These are phyloP conservation scores for Colletotrichum cereale DNA, from an alignment of 2,329 filamentous ascomycete species.

Conservation along the genomic window DNA sequence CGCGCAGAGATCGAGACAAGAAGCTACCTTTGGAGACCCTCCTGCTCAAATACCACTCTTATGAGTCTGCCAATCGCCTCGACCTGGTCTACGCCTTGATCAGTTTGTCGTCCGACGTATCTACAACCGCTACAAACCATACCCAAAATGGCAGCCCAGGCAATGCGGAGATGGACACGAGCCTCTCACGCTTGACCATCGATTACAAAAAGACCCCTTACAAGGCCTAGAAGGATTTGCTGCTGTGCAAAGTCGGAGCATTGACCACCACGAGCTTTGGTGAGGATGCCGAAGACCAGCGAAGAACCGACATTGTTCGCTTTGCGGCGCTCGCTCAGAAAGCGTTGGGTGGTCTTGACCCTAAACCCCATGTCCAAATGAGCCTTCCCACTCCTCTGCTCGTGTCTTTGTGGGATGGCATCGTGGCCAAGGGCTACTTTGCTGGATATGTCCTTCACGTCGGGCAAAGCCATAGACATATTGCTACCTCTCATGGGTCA, in stretches of 20 bases:
- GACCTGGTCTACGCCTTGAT: neutral
- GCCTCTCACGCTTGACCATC: neutral
- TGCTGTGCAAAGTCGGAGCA: neutral
- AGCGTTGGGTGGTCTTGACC: neutral
- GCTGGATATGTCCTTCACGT: neutral
- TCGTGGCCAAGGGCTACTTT: neutral
- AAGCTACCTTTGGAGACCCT: neutral
- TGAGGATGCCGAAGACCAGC: neutral
- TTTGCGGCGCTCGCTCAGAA: neutral
- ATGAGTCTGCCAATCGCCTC: neutral
- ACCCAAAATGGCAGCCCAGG: neutral
- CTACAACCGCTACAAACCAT: neutral
- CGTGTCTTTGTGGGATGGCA: neutral
- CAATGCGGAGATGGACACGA: neutral
- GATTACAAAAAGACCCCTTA: neutral
- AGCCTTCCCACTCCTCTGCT: neutral
- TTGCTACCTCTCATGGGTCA: neutral
- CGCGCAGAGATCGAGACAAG: neutral
- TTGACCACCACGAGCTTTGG: neutral
- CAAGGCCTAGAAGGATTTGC: neutral
- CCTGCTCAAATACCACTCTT: neutral
- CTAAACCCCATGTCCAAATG: neutral
- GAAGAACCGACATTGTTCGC: neutral
- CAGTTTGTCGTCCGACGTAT: neutral
- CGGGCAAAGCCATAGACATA: neutral